Percentiles rank a stretch among this genome's conserved stretches.
Evolutionary conservation across 2,329 filamentous ascomycete species (phyloP).

Genomic region (Neoarthrinium moseri): DNA sequence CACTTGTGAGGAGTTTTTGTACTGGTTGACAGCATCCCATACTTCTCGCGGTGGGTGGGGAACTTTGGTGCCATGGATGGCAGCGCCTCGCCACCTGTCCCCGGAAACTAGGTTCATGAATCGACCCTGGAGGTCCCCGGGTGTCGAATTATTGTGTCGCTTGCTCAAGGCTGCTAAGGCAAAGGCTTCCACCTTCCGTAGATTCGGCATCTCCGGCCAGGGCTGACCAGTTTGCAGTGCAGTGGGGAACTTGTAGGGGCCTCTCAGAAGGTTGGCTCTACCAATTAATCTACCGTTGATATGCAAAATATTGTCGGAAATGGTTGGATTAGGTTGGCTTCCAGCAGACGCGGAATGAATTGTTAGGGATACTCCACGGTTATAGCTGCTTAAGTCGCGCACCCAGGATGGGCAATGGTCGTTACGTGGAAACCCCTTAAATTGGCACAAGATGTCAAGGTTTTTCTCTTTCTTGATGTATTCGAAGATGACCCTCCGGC

Average conservation of each 20-base stretch:
- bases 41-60: not conserved
- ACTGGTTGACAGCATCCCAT: not conserved
- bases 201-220: not conserved
- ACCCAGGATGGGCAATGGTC: conserved; percentile 2
- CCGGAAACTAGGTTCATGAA: conserved; percentile 1
- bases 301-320: not conserved
- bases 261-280: not conserved
- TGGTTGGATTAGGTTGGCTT: not conserved
- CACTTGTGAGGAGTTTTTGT: not conserved
- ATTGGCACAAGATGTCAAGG: conserved; percentile 2
- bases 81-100: conserved; percentile 2
- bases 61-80: not conserved
- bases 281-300: not conserved
- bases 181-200: not conserved
- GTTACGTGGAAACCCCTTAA: not conserved
- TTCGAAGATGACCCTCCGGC: not conserved
- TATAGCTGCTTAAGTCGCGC: not conserved
- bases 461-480: conserved; percentile 3
- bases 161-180: not conserved
- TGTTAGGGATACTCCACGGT: not conserved
- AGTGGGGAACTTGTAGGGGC: not conserved
- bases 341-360: not conserved
- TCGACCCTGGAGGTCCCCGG: not conserved
- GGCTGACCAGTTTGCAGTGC: not conserved
- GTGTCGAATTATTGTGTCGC: not conserved